Evolutionary conservation across 805 yeast species (phyloP).

Genomic region (Candida sithepensis): DNA sequence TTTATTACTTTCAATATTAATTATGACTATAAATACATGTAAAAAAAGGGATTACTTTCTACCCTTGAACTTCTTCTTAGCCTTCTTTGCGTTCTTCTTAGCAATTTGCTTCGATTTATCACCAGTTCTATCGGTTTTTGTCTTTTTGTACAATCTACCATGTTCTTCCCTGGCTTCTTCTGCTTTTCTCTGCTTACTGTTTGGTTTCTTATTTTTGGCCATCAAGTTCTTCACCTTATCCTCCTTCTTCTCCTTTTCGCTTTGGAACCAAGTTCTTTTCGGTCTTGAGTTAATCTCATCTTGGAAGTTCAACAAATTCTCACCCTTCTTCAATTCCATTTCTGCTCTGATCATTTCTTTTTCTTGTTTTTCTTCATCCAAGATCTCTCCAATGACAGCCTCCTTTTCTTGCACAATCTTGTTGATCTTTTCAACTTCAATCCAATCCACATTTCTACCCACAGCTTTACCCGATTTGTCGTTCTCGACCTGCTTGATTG

Average conservation of each 20-base stretch:
- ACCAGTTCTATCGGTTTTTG: constrained; percentile 61
- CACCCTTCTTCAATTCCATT: constrained; percentile 83
- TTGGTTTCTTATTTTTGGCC: constrained; percentile 47
- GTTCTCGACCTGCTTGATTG: constrained; percentile 64
- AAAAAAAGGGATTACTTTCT: constrained; percentile 3
- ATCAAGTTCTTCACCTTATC: constrained; percentile 34
- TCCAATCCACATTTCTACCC: constrained; percentile 93
- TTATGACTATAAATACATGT: not conserved
- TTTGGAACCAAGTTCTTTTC: constrained; percentile 94
- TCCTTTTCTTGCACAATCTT: constrained; percentile 56
- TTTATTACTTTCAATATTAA: not conserved
- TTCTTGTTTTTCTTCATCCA: constrained; percentile 83
- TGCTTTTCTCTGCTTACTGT: constrained; percentile 66
- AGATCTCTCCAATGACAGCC: constrained; percentile 65
- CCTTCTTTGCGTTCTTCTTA: constrained; percentile 29
- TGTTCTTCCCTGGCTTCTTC: constrained; percentile 58
- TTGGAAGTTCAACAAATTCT: constrained; percentile 74
- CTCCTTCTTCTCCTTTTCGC: constrained; percentile 50
- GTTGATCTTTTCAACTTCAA: constrained; percentile 67
- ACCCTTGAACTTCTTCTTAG: constrained; percentile 25
- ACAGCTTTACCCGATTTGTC: constrained; percentile 56
- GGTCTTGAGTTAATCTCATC: constrained; percentile 87
- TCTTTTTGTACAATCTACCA: constrained; percentile 71
- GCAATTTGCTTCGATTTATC: constrained; percentile 38
- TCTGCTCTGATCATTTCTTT: constrained; percentile 87